A percentile compares a stretch with the other conserved stretches of the same genome.
Conservation (phyloP, 768 basidiomycete species). For the Porpolomopsis calyptriformis region DNA sequence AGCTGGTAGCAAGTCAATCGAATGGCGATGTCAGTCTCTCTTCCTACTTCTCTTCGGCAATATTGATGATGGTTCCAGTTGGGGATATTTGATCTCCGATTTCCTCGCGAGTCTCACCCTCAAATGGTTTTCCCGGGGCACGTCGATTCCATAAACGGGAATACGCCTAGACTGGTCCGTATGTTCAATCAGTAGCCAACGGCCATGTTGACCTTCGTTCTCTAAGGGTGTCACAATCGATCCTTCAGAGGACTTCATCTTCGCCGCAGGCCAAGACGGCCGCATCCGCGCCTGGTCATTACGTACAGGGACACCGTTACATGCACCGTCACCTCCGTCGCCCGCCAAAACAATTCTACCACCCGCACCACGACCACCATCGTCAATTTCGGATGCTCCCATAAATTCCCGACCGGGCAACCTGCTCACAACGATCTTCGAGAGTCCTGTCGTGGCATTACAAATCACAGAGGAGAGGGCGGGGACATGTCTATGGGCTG, state of each 20-base stretch:
- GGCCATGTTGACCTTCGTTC: constrained; percentile 2
- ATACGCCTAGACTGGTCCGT: constrained; percentile 41
- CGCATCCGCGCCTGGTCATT: constrained; percentile 64
- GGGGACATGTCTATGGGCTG: constrained; percentile 43
- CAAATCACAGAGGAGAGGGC: constrained; percentile 36
- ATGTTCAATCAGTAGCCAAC: not conserved
- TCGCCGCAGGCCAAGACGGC: constrained; percentile 58
- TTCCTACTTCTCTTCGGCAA: not conserved
- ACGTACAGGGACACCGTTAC: constrained; percentile 36
- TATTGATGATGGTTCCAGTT: constrained; percentile 30
- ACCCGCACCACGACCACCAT: no score
- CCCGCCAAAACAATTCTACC: no score
- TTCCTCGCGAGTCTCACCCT: constrained; percentile 32
- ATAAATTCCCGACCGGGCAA: constrained; percentile 9
- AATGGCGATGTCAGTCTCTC: constrained; percentile 43
- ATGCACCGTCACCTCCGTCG: constrained; percentile 11
- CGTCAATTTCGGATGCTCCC: no score
- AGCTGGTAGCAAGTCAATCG: constrained; percentile 48
- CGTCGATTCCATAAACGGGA: constrained; percentile 30
- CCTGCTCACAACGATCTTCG: constrained; percentile 26
- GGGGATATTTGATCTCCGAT: constrained; percentile 54
- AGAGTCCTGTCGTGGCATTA: constrained; percentile 33
- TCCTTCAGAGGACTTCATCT: constrained; percentile 45
- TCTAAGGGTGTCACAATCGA: constrained; percentile 53
- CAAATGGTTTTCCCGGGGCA: constrained; percentile 42